Base-by-base conservation (phyloP, 1,139 yeast species). In the Pichia sp. region DNA sequence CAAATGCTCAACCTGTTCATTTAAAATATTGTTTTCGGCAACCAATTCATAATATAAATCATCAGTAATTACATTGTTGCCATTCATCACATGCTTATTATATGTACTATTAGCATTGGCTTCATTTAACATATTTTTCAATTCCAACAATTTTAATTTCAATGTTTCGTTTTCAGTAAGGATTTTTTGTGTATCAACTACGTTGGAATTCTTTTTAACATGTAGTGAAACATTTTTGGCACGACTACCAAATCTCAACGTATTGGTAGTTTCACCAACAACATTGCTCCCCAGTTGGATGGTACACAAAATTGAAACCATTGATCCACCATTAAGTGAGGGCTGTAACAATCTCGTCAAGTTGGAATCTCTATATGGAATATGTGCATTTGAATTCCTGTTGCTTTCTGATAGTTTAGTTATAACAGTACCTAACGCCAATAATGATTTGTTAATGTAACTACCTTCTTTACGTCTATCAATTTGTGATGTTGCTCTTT, bases 381-480 rank as follows among this genome's bases (percentile, higher is more conserved):
- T 79, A 62, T 90, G 97, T 15, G 47, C 32, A 18, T 42, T 45
- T 5, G 34, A 12, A 5, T 35, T 53, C 27, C 70, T 77, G 18
- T 59, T 45, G 18, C 68, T 68, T 57, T 71, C 70, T 55, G 89
- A 82, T 38, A 90, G 71, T 56, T 87, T 82, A 32, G 94, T 80
- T 48, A 90, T 88, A 18, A 90, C 96, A 0, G 95, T 87, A 11
- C 96, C 89, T 47, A 90, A 73, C 0, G 97, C 95, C 50, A 92
- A 70, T 41, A 90, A 73, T 0, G 97, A 89, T 63, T 88, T 87
- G 68, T 92, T 92, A 61, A 92, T 92, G 62, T 76, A 90, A 0
- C 96, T 79, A 22, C 97, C 97, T 68, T 92, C 97, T 64, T 88
- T 86, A 50, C 97, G 72, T 58, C 97, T 75, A 59, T 83, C 96